These are phyloP conservation scores for Starmera caribaea DNA, from an alignment of 805 yeast genomes.

Conservation along the genomic window DNA sequence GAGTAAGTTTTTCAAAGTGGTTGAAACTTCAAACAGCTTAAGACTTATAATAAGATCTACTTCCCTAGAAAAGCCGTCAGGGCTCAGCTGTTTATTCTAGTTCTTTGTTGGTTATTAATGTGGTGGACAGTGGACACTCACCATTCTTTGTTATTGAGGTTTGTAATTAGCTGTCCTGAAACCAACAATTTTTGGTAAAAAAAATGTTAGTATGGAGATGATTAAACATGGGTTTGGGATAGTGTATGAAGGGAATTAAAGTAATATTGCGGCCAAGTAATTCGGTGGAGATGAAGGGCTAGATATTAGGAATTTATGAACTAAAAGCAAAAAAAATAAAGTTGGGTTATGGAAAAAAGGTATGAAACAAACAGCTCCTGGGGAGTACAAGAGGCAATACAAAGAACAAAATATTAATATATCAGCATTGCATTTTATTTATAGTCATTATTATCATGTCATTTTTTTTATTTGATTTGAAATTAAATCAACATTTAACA, in stretches of 20 bases:
- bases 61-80: no score
- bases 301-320: constrained; percentile 56
- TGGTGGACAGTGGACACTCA: no score
- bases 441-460: neutral
- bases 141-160: no score
- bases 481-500: constrained; percentile 48
- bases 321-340: constrained; percentile 42
- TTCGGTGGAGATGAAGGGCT: constrained; percentile 68
- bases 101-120: no score
- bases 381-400: constrained; percentile 55
- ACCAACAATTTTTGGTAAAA: constrained; percentile 52
- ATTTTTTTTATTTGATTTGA: neutral
- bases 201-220: constrained; percentile 86
- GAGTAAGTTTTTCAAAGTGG: no score
- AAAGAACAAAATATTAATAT: constrained; percentile 3
- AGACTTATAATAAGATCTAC: no score
- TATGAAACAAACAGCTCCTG: constrained; percentile 60
- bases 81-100: no score
- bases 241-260: constrained; percentile 78
- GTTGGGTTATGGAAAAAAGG: constrained; percentile 64
- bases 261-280: constrained; percentile 74
- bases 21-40: no score
- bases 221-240: constrained; percentile 72
- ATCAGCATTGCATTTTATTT: neutral
- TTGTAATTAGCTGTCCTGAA: no score